A percentile compares a stretch with the other conserved stretches of the same genome.
phyloP scores from a whole-genome alignment of 2,329 filamentous ascomycete genomes.

The Truncatella angustata region DNA sequence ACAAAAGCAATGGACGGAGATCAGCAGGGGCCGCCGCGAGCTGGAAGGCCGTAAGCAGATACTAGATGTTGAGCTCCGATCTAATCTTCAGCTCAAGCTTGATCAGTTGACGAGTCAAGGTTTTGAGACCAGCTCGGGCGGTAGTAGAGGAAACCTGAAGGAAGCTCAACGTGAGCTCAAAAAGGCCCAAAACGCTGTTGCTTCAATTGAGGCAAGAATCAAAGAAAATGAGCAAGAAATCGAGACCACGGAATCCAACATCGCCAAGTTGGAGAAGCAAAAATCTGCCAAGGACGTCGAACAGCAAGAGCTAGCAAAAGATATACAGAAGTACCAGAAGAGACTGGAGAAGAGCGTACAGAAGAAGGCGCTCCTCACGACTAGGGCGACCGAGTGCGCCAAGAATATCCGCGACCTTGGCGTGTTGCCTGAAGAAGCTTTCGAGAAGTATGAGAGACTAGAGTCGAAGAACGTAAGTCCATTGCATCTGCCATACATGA shows the following conservation, averaged over 20 bases:
- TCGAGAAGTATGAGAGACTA: slow-evolving; percentile 84
- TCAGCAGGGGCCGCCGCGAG: slow-evolving; percentile 71
- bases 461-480: slow-evolving; percentile 69
- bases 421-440: slow-evolving; percentile 89
- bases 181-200: slow-evolving; percentile 68
- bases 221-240: slow-evolving; percentile 72
- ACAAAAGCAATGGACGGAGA: slow-evolving; percentile 71
- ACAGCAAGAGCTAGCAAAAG: slow-evolving; percentile 71
- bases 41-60: slow-evolving; percentile 79
- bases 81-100: slow-evolving; percentile 82
- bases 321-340: slow-evolving; percentile 84
- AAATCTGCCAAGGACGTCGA: slow-evolving; percentile 66
- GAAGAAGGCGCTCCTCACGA: slow-evolving; percentile 76
- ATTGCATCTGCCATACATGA: not conserved
- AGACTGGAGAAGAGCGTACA: slow-evolving; percentile 89
- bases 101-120: slow-evolving; percentile 81
- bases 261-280: slow-evolving; percentile 37
- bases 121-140: slow-evolving; percentile 63
- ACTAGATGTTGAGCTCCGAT: slow-evolving; percentile 83
- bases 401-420: slow-evolving; percentile 91
- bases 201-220: slow-evolving; percentile 66
- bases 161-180: slow-evolving; percentile 80
- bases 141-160: slow-evolving; percentile 66
- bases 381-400: slow-evolving; percentile 75
- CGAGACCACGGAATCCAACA: slow-evolving; percentile 47